Evolutionary conservation across 106 monocot genomes (phyloP), one percentile per base, ranked within the genome.

Genomic region (Phalaenopsis equestris): DNA sequence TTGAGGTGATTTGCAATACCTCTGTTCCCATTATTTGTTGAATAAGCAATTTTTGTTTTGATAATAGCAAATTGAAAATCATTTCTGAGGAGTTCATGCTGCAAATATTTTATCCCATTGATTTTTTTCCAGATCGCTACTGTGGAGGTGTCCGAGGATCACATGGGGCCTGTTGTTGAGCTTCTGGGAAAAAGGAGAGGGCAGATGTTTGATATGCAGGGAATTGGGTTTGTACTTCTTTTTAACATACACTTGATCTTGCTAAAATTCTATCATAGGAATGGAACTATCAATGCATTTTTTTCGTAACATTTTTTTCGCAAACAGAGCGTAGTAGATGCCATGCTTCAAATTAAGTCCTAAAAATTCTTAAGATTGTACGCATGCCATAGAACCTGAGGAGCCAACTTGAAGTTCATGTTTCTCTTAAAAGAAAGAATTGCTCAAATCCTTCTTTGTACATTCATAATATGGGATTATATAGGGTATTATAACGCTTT

Each of bases 201-300:
- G 9, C 88, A 86, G 78, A 98, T 98, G 98, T 75, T 94, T 88
- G 98, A 98, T 82, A 98, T 98, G 98, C 92, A 94, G 85, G 90
- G 86, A 73, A 30, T 77, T 56, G 92, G 95, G 95, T 95, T 78
- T 52, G 90, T 84, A 38, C 41, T 47, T 30, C 23, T 75, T 49
- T 52, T 10, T 76, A 6, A 43, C 42, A 74, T 39, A 2, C 39
- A 70, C 39, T 70, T 70, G 70, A 21, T 39, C 70, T 70, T 70
- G 38, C 12, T 70, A 70, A 36, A 70, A 70, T 61, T 61, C 61
- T 61, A 61, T 5, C 61, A 61, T 17, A 56, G 2, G 61, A 19
- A 21, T 61, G 21, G 4, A 61, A 61, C 4, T 21, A 21, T 21
- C 61, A 61, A n/a, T 61, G 61, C n/a, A n/a, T 16, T n/a, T 61